These are phyloP conservation scores for Gnomoniopsis smithogilvyi DNA, from an alignment of 2,329 filamentous ascomycete genomes.

Conservation along the genomic window DNA sequence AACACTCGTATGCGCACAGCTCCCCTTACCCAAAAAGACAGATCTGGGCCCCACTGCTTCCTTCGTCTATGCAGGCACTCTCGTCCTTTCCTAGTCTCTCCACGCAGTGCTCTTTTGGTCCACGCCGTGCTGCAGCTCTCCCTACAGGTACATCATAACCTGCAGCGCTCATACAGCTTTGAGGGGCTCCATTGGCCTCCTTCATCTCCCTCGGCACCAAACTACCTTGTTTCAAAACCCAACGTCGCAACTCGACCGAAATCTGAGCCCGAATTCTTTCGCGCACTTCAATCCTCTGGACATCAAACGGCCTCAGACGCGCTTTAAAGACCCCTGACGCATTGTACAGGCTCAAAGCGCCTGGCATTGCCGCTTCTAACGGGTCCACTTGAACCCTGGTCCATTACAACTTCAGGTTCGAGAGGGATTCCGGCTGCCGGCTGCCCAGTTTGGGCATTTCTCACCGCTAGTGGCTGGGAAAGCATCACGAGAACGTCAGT, in stretches of 20 bases:
- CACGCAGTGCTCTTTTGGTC: conserved; percentile 21
- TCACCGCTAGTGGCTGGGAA: conserved; percentile 19
- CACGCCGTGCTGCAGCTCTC: conserved; percentile 26
- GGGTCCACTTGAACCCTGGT: conserved; percentile 15
- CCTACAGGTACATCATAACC: conserved; percentile 26
- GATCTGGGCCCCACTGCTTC: conserved; percentile 23
- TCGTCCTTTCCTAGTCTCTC: neutral
- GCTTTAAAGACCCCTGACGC: neutral
- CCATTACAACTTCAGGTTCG: conserved; percentile 11
- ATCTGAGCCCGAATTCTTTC: neutral
- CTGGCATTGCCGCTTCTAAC: neutral
- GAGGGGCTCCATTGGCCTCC: conserved; percentile 14
- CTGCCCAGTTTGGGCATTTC: conserved; percentile 12
- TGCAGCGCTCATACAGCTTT: conserved; percentile 9
- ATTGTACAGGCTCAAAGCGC: conserved; percentile 12
- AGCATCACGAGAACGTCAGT: conserved; percentile 15
- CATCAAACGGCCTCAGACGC: conserved; percentile 3
- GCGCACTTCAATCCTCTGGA: neutral
- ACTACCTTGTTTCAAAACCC: conserved; percentile 2
- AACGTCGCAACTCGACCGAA: neutral
- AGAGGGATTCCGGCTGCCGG: neutral
- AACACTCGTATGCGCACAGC: neutral
- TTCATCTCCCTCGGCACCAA: conserved; percentile 10
- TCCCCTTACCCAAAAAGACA: neutral
- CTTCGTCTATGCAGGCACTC: conserved; percentile 31